These are phyloP conservation scores for Coffea canephora DNA, from an alignment of 257 asterid species.

Conservation along the genomic window DNA sequence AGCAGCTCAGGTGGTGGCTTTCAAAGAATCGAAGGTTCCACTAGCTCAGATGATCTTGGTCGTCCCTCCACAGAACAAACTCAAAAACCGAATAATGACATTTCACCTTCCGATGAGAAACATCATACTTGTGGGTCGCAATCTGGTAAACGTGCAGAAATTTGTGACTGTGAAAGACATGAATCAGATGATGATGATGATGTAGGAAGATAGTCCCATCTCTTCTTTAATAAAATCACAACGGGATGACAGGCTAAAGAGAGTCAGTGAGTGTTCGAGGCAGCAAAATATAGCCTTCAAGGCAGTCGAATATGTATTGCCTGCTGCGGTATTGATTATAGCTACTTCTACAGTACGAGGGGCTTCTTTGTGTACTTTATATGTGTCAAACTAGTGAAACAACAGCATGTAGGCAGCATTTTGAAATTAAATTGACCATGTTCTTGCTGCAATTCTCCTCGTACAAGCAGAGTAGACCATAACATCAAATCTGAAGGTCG, in stretches of 20 bases:
- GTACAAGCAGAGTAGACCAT: too few relatives aligned
- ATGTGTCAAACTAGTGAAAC: too few relatives aligned
- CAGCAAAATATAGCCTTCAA: not conserved
- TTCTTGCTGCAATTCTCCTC: too few relatives aligned
- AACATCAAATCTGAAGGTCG: too few relatives aligned
- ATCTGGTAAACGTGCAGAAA: not conserved
- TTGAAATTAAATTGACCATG: too few relatives aligned
- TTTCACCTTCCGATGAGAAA: constrained; percentile 15
- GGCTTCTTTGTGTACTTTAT: too few relatives aligned
- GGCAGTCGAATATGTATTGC: not conserved
- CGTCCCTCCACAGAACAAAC: constrained; percentile 4
- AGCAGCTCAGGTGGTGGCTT: not conserved
- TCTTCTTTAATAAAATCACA: not conserved
- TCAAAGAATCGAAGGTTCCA: not conserved
- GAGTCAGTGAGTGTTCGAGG: too few relatives aligned
- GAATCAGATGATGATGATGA: not conserved
- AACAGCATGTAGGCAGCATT: too few relatives aligned
- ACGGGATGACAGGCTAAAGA: too few relatives aligned
- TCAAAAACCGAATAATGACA: constrained; percentile 1
- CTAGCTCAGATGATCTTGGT: not conserved
- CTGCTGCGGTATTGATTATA: too few relatives aligned
- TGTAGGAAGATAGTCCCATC: not conserved
- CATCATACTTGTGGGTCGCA: not conserved
- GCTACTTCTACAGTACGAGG: too few relatives aligned
- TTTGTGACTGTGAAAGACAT: not conserved